Evolutionary conservation across 441 rosid genomes (phyloP).

Genomic region (Gossypium gossypioides): DNA sequence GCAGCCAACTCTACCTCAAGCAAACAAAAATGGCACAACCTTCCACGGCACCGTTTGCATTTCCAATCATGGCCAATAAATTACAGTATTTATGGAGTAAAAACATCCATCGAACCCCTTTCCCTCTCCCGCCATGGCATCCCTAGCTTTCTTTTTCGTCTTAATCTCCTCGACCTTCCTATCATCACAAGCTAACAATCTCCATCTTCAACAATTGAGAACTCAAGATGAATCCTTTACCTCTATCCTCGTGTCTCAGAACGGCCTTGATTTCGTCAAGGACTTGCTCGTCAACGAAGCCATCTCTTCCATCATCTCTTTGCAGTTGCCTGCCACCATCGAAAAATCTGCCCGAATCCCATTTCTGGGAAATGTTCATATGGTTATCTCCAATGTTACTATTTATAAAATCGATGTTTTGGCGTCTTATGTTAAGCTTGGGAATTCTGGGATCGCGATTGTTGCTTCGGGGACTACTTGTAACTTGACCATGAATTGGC

Average conservation of each 20-base stretch:
- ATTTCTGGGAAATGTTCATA: constrained; percentile 55
- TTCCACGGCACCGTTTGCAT: neutral
- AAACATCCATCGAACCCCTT: neutral
- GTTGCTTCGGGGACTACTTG: constrained; percentile 69
- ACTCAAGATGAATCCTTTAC: constrained; percentile 48
- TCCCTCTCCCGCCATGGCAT: constrained; percentile 8
- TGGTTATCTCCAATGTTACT: constrained; percentile 55
- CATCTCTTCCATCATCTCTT: constrained; percentile 53
- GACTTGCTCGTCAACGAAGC: constrained; percentile 63
- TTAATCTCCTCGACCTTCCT: constrained; percentile 20
- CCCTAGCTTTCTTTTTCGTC: constrained; percentile 21
- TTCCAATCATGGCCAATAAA: neutral
- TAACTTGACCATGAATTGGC: constrained; percentile 76
- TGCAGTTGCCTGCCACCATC: constrained; percentile 44
- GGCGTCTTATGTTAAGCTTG: constrained; percentile 61
- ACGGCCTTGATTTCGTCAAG: constrained; percentile 82
- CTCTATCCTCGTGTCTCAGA: constrained; percentile 58
- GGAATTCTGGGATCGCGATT: constrained; percentile 59
- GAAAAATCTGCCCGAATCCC: constrained; percentile 49
- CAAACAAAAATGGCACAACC: neutral
- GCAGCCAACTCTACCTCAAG: neutral
- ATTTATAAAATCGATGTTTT: constrained; percentile 53
- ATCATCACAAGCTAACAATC: constrained; percentile 18
- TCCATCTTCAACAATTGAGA: constrained; percentile 17
- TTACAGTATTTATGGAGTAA: neutral